These are phyloP conservation scores for Coniferiporia sulphurascens DNA, from an alignment of 1,284 basidiomycete species.

Conservation along the genomic window DNA sequence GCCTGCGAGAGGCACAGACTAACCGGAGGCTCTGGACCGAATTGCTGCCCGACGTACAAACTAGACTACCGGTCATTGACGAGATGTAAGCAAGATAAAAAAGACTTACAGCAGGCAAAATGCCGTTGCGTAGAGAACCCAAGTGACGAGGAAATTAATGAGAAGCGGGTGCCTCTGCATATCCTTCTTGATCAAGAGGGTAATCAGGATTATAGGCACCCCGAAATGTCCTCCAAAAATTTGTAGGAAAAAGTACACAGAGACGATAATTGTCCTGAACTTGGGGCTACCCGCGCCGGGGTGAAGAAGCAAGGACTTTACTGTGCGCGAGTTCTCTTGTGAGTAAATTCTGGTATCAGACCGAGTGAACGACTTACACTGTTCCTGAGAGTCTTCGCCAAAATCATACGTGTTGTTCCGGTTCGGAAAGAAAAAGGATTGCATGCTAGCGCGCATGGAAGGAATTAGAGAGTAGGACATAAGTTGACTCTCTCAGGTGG, in stretches of 20 bases:
- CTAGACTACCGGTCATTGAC: not conserved
- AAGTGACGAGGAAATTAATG: slow-evolving; percentile 7
- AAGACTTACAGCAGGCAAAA: slow-evolving; percentile 7
- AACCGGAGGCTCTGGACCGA: slow-evolving; percentile 9
- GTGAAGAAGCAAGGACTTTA: not conserved
- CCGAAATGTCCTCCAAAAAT: slow-evolving; percentile 9
- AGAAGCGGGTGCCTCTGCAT: slow-evolving; percentile 6
- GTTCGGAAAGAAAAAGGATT: not conserved
- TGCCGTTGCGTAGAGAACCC: slow-evolving; percentile 4
- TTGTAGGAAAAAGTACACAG: slow-evolving; percentile 8
- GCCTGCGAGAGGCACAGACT: slow-evolving; percentile 8
- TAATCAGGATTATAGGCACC: slow-evolving; percentile 1
- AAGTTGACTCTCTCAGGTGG: not conserved
- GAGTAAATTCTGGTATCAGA: no score
- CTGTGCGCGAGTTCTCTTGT: not conserved
- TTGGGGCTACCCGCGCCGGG: not conserved
- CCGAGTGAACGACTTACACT: no score
- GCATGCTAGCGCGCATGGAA: not conserved
- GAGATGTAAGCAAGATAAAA: not conserved
- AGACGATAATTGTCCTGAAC: not conserved
- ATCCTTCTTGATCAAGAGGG: not conserved
- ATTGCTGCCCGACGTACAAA: slow-evolving; percentile 13
- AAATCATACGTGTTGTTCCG: not conserved
- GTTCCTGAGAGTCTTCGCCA: not conserved
- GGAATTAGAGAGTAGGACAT: not conserved